Evolutionary conservation across 805 yeast genomes (phyloP).

Genomic region (Ogataea nakhonphanomensis): DNA sequence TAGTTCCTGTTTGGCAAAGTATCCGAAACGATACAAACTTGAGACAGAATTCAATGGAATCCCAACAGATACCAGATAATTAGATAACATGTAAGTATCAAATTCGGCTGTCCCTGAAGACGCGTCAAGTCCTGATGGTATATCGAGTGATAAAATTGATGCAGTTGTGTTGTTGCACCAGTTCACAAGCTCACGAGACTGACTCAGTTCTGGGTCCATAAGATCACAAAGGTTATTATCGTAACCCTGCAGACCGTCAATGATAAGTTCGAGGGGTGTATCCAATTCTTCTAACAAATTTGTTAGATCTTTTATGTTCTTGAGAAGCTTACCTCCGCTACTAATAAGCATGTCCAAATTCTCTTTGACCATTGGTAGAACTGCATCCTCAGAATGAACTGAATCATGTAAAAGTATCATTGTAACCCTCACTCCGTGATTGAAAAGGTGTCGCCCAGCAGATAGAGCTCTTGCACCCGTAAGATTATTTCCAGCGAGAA

Average conservation of each 20-base stretch:
- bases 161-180: slow-evolving; percentile 62
- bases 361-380: slow-evolving; percentile 33
- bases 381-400: slow-evolving; percentile 39
- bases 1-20: slow-evolving; percentile 45
- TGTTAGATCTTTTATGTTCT: slow-evolving; percentile 35
- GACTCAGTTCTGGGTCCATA: slow-evolving; percentile 39
- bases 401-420: slow-evolving; percentile 41
- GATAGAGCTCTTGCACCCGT: slow-evolving; percentile 76
- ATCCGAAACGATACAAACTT: slow-evolving; percentile 57
- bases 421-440: slow-evolving; percentile 68
- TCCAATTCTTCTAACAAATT: slow-evolving; percentile 45
- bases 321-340: slow-evolving; percentile 67
- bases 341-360: slow-evolving; percentile 56
- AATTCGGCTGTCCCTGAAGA: slow-evolving; percentile 59
- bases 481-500: slow-evolving; percentile 69
- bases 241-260: slow-evolving; percentile 85
- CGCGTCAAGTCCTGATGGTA: slow-evolving; percentile 80
- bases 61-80: slow-evolving; percentile 67
- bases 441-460: slow-evolving; percentile 72
- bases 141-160: slow-evolving; percentile 64
- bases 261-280: slow-evolving; percentile 71
- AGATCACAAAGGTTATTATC: slow-evolving; percentile 66
- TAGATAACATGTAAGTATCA: slow-evolving; percentile 33
- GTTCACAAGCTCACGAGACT: slow-evolving; percentile 44
- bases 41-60: slow-evolving; percentile 64